A percentile compares a stretch with the other conserved stretches of the same genome.
These are phyloP conservation scores for Phyllosticta citriasiana DNA, from an alignment of 2,329 filamentous ascomycete species.

Conservation along the genomic window DNA sequence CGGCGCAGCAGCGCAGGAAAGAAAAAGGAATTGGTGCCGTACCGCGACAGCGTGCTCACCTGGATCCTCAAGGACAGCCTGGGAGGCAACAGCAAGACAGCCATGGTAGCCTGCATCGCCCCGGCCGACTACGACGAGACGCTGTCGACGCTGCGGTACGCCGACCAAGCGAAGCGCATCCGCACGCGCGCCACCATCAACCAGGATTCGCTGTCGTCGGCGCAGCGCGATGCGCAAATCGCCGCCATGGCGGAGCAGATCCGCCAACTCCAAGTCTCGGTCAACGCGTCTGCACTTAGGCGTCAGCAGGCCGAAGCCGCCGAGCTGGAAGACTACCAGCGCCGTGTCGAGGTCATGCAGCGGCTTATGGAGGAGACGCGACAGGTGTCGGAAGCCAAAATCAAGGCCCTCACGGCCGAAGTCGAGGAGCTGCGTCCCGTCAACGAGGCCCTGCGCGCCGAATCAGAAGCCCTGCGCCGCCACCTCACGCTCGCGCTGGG, in stretches of 20 bases:
- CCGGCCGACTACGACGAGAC: conserved; percentile 97
- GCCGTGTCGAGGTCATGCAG: conserved; percentile 80
- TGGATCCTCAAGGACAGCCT: conserved; percentile 93
- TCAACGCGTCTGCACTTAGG: conserved; percentile 44
- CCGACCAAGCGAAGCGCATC: conserved; percentile 95
- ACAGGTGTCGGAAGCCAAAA: conserved; percentile 87
- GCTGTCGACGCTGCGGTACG: conserved; percentile 88
- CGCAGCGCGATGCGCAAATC: conserved; percentile 90
- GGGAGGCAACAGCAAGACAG: conserved; percentile 94
- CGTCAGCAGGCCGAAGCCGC: conserved; percentile 75
- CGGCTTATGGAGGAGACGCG: conserved; percentile 91
- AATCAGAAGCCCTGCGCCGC: conserved; percentile 81
- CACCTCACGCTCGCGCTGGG: conserved; percentile 80
- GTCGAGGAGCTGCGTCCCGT: conserved; percentile 38
- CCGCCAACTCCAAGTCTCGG: conserved; percentile 67
- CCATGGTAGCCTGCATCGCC: conserved; percentile 97
- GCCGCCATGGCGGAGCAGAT: conserved; percentile 93
- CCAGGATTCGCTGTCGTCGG: conserved; percentile 84
- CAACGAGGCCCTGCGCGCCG: conserved; percentile 47
- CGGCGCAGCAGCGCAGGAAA: conserved; percentile 29
- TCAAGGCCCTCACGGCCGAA: conserved; percentile 60
- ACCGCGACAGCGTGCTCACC: conserved; percentile 74
- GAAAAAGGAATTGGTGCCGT: conserved; percentile 66
- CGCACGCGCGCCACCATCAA: conserved; percentile 91
- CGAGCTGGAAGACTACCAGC: conserved; percentile 88